Evolutionary conservation across 805 yeast species (phyloP).

Genomic region (Kuraishia hungarica): DNA sequence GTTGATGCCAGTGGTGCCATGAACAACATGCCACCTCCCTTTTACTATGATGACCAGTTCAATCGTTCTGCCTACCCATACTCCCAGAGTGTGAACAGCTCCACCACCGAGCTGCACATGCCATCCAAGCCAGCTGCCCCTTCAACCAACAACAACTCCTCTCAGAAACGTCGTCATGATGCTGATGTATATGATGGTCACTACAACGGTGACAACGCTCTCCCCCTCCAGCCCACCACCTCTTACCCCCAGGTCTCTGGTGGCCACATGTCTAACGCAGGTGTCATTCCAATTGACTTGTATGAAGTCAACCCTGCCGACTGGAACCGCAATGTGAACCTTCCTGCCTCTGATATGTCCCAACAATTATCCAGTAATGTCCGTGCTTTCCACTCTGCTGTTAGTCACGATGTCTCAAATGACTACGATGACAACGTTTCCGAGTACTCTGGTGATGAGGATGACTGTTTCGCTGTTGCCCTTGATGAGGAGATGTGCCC

Average conservation of each 20-base stretch:
- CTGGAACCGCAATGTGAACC: background rate
- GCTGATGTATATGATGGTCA: background rate
- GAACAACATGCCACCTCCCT: background rate
- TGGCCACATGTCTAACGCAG: background rate
- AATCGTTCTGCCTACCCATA: background rate
- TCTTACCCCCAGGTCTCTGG: background rate
- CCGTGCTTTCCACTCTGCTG: background rate
- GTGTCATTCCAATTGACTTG: background rate
- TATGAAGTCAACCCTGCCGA: background rate
- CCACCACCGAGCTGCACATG: background rate
- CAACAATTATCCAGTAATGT: background rate
- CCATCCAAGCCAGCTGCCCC: background rate
- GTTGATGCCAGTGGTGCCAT: background rate
- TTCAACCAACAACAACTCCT: too few species aligned
- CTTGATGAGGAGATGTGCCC: conserved; percentile 1
- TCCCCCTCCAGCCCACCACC: background rate
- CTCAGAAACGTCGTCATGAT: background rate
- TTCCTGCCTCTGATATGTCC: background rate
- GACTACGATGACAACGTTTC: background rate
- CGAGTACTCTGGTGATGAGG: background rate
- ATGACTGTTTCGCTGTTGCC: background rate
- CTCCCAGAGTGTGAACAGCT: background rate
- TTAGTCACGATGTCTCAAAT: background rate
- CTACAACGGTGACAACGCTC: background rate
- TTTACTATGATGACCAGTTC: background rate